Base-by-base conservation (phyloP, 2,329 filamentous ascomycete genomes). In the Leptodontidium sp. region DNA sequence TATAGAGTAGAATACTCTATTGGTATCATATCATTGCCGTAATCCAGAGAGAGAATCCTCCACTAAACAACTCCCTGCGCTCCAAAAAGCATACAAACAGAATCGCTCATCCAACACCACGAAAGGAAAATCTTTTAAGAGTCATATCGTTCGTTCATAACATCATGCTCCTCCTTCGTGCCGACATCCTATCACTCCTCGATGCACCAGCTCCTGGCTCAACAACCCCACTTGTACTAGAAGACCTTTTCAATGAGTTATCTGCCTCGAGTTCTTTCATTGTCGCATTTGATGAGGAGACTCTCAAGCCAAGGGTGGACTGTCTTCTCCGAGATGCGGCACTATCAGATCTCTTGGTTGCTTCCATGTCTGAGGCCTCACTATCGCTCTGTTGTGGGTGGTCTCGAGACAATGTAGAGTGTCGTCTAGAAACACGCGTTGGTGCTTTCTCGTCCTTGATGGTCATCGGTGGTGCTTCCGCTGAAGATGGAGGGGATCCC, bases 131-230 rank as follows among this genome's bases (percentile, higher is more conserved):
- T 59, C 45, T 45, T 49, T 50, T 17, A 69, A 64, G 15, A 14
- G 32, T 61, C 65, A 24, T 68, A 21, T 69, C 71, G 68, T 32
- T 61, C 64, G 12, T 62, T 72, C 75, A 79, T 78, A 78, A 70
- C 77, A 79, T 78, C 78, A 78, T 79, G 63, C 78, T 79, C 69
- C 76, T 74, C 63, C 78, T 76, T 53, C 78, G 71, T 57, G 72
- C 73, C 15, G 74, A 71, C 15, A 77, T 71, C 40, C 77, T 73
- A 26, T 78, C 77, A 58, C 70, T 71, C 64, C 77, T 75, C n/a
- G 73, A 68, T 9, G 66, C 71, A 29, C 40, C 61, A 32, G 45
- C 40, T 45, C 49, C 66, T n/a, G 69, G 15, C 7, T 72, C 74
- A 24, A 67, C 65, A 40, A 74, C 61, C 6, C 62, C 64, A 32